Base-by-base conservation (phyloP, 2,329 filamentous ascomycete genomes). In the Penicillium verrucosum region DNA sequence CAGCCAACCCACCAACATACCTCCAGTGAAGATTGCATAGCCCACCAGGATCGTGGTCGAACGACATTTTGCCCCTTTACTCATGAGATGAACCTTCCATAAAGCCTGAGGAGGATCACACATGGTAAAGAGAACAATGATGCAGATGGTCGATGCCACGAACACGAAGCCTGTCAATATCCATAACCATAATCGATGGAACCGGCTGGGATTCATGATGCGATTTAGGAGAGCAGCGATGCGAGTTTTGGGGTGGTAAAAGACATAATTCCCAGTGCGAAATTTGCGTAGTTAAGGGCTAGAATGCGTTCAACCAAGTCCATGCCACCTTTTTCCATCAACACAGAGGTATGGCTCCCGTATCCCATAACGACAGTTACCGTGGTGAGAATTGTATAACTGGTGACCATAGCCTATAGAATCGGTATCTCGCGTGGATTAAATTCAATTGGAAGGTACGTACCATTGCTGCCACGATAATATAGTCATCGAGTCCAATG, bases 121-220 rank as follows among this genome's bases (percentile, higher is more conserved):
- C 54, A 75, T 76, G 4, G 70, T 74, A 41, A 78, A 75, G 0
- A 79, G 60, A 6, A 79, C 66, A 18, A 77, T 60, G 16, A 79
- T 68, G 40, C 70, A 75, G 11, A 67, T 67, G 0, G 72, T 52
- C 12, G 76, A 62, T 2, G 68, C 64, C 8, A 73, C 34, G 14
- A 71, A 60, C 32, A 69, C 72, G 7, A 67, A 23, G 4, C 60
- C 61, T 1, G 69, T 70, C n/a, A 80, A 51, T 0, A 42, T 29
- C 68, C 68, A 70, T 1, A 70, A 46, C 18, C 32, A 45, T 3
- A 57, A 30, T 2, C 56, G 59, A 4, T 69, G 62, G 5, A 52
- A 6, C 10, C 32, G 30, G 12, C 48, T 59, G 7, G 68, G 66
- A 25, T 69, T 70, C 44, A 70, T 45, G 25, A 70, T 64, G 1